Evolutionary conservation across 2,329 filamentous ascomycete genomes (phyloP), one percentile per base, ranked within the genome.

Genomic region (Colletotrichum tofieldiae): DNA sequence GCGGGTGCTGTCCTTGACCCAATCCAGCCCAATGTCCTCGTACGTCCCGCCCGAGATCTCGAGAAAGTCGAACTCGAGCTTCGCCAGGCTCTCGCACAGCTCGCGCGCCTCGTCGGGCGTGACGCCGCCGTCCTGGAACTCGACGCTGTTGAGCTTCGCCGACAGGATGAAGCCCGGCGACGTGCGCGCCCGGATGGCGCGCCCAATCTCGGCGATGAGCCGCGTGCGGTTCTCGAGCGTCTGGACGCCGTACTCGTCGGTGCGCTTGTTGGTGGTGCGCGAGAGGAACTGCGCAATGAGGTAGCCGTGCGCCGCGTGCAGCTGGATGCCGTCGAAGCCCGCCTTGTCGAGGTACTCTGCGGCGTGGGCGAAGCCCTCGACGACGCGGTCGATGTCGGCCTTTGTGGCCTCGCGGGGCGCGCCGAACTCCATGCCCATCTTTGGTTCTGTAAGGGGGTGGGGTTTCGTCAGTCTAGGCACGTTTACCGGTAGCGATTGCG

Each of bases 1-100:
- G 78, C 83, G 84, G 11, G 88, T 91, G 14, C 83, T 86, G 49
- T 91, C 89, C 60, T 84, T 82, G 78, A 85, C 83, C 76, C 89
- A 86, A 0, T 75, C 75, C 73, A 90, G 88, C 0, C 84, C 87
- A 0, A 88, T 76, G 26, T 82, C 79, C 78, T 92, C 86, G 75
- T 90, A 91, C 0, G 89, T 92, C 11, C 90, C 90, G 14, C 90
- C 90, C 0, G 83, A 87, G 0, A 92, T 81, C 79, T 92, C 90
- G 7, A 91, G 86, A 76, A 90, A 89, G 78, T 90, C 85, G 54
- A 90, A 86, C 6, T 78, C 79, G 68, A 86, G 83, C 32, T 81
- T 75, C 74, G 89, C 86, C 1, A 90, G 81, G 2, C 81, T 77
- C 16, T 80, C 76, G 76, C 83, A 85, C 45, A 90, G 79, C 61